A percentile compares a stretch with the other conserved stretches of the same genome.
These are phyloP conservation scores for Fusarium setosum DNA, from an alignment of 2,329 filamentous ascomycete genomes.

Conservation along the genomic window DNA sequence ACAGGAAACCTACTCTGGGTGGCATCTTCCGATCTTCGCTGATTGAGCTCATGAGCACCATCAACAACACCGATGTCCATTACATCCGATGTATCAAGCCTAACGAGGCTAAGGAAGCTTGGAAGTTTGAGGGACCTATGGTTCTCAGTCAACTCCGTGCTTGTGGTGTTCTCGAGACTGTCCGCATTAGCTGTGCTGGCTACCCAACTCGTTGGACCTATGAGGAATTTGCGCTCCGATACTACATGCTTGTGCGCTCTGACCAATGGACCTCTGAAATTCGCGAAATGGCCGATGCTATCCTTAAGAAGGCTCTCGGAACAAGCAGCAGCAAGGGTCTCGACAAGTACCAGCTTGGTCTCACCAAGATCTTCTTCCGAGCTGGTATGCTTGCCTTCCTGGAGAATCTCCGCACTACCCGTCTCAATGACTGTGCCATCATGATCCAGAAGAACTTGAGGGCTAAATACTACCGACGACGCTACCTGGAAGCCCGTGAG, in stretches of 20 bases:
- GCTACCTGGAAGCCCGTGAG: slow-evolving; percentile 87
- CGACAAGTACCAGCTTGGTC: slow-evolving; percentile 96
- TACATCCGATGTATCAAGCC: slow-evolving; percentile 99
- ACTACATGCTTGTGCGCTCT: slow-evolving; percentile 97
- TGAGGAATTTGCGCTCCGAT: slow-evolving; percentile 95
- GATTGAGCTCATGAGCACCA: slow-evolving; percentile 97
- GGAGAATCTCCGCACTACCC: slow-evolving; percentile 90
- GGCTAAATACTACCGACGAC: slow-evolving; percentile 93
- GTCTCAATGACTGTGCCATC: slow-evolving; percentile 92
- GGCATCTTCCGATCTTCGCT: slow-evolving; percentile 99
- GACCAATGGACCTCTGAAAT: slow-evolving; percentile 93
- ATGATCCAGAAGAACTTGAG: slow-evolving; percentile 99
- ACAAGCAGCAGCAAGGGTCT: slow-evolving; percentile 77
- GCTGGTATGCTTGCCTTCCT: slow-evolving; percentile 98
- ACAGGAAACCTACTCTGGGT: slow-evolving; percentile 95
- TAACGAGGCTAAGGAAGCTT: slow-evolving; percentile 95
- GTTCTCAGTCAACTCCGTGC: slow-evolving; percentile 96
- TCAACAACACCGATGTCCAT: slow-evolving; percentile 97
- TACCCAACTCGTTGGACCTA: slow-evolving; percentile 99
- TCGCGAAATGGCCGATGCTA: slow-evolving; percentile 91
- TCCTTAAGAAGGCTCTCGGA: slow-evolving; percentile 88
- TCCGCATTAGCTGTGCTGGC: slow-evolving; percentile 95
- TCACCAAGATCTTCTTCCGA: slow-evolving; percentile 99
- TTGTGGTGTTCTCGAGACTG: slow-evolving; percentile 98
- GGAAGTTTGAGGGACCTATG: slow-evolving; percentile 99